These are phyloP conservation scores for Termitomyces sp. DNA, from an alignment of 768 basidiomycete species.

Conservation along the genomic window DNA sequence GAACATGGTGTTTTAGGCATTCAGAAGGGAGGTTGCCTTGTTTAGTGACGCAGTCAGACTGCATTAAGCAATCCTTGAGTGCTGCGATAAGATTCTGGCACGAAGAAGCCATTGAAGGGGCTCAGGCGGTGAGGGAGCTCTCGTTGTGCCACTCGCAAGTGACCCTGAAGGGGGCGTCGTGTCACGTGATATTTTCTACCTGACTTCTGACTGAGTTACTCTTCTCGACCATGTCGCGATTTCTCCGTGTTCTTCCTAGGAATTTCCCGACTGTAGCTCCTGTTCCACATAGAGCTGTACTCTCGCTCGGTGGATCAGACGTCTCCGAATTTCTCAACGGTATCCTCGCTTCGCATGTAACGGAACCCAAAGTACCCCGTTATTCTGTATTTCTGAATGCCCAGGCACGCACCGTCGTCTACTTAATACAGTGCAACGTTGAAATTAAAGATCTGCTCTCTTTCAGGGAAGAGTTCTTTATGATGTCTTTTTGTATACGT, in stretches of 20 bases:
- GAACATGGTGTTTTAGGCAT: conserved; percentile 68
- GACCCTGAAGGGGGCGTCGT: background rate
- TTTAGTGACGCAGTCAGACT: conserved; percentile 83
- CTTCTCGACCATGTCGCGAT: conserved; percentile 14
- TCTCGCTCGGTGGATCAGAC: conserved; percentile 78
- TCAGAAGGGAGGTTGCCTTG: conserved; percentile 77
- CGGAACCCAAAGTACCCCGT: conserved; percentile 39
- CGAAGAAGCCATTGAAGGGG: conserved; percentile 60
- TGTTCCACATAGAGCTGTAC: conserved; percentile 56
- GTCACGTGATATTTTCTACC: background rate
- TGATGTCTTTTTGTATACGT: conserved; percentile 81
- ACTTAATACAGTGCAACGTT: conserved; percentile 1
- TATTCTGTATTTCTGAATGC: conserved; percentile 77
- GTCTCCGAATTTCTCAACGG: conserved; percentile 81
- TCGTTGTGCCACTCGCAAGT: background rate
- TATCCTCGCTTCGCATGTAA: conserved; percentile 49
- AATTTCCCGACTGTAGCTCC: conserved; percentile 51
- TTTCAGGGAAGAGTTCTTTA: conserved; percentile 82
- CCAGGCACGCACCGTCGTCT: conserved; percentile 44
- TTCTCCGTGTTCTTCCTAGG: conserved; percentile 38
- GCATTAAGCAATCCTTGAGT: conserved; percentile 78
- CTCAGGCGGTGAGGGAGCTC: background rate
- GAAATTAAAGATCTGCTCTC: conserved; percentile 7
- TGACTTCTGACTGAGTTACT: too few species aligned
- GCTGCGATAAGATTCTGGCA: conserved; percentile 73